Conservation (phyloP, 2,329 filamentous ascomycete species). For the Penicillium sp. region DNA sequence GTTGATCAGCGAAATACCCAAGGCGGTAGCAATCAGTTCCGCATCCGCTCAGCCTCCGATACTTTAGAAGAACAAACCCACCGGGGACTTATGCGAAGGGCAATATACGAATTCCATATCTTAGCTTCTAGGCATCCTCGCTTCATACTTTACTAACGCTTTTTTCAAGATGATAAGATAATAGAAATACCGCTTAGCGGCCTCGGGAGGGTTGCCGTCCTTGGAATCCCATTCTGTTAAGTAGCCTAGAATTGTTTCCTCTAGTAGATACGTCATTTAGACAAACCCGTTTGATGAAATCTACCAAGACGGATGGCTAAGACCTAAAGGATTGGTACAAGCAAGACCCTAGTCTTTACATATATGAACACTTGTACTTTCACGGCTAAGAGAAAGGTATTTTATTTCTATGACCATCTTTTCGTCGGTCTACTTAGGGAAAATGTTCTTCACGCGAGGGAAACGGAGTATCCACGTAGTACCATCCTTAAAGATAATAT, state of each 20-base stretch:
- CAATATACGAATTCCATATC: too few relatives aligned
- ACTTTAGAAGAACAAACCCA: too few relatives aligned
- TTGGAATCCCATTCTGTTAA: slow-evolving; percentile 6
- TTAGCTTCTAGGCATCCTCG: too few relatives aligned
- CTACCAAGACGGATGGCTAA: slow-evolving; percentile 31
- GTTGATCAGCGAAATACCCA: too few relatives aligned
- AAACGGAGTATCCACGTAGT: slow-evolving; percentile 31
- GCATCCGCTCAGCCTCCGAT: too few relatives aligned
- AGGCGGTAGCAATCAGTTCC: too few relatives aligned
- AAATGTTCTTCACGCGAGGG: slow-evolving; percentile 26
- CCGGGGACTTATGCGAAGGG: too few relatives aligned
- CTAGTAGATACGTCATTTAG: slow-evolving; percentile 23
- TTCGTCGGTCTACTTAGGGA: slow-evolving; percentile 28
- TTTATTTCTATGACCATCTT: slow-evolving; percentile 31
- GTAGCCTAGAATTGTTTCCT: slow-evolving; percentile 44
- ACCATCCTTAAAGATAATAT: slow-evolving; percentile 31
- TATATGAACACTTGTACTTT: slow-evolving; percentile 13
- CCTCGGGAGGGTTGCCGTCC: too few relatives aligned
- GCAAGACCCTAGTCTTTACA: slow-evolving; percentile 29
- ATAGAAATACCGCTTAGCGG: too few relatives aligned
- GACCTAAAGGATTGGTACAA: slow-evolving; percentile 22
- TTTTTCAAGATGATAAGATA: too few relatives aligned
- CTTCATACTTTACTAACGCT: too few relatives aligned
- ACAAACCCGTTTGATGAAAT: slow-evolving; percentile 25
- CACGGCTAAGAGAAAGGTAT: slow-evolving; percentile 25